Evolutionary conservation across 2,329 filamentous ascomycete species (phyloP).

Genomic region (Clarireedia hainanense): DNA sequence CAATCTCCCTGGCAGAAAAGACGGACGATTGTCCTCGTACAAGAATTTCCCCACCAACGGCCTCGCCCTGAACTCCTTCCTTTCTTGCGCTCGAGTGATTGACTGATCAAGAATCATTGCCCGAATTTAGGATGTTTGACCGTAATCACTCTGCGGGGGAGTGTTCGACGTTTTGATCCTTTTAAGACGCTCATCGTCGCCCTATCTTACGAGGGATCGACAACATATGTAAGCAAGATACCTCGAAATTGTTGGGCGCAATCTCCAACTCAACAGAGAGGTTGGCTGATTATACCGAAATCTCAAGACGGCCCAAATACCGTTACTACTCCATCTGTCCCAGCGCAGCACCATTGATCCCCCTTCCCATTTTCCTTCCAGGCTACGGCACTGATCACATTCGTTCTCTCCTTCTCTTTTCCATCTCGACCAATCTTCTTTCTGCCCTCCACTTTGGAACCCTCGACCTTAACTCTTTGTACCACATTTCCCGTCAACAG

Average conservation of each 20-base stretch:
- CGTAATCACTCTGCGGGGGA: no score
- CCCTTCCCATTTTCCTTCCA: constrained; percentile 57
- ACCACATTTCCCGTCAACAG: constrained; percentile 63
- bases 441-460: constrained; percentile 30
- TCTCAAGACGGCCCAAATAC: constrained; percentile 41
- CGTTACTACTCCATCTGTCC: constrained; percentile 58
- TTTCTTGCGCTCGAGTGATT: no score
- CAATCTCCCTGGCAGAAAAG: no score
- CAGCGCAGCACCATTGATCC: constrained; percentile 57
- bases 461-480: constrained; percentile 47
- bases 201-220: no score
- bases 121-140: no score
- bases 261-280: not conserved
- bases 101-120: no score
- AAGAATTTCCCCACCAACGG: no score
- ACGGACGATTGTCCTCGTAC: no score
- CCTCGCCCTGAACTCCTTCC: no score
- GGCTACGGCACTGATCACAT: constrained; percentile 53
- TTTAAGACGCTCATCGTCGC: no score
- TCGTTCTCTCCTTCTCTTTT: constrained; percentile 49
- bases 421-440: constrained; percentile 51
- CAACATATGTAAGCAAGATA: not conserved
- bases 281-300: not conserved
- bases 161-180: no score
- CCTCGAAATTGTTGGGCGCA: no score